Percentiles rank a stretch among this genome's conserved stretches.
Evolutionary conservation across 2,329 filamentous ascomycete species (phyloP).

Genomic region (Colletotrichum plurivorum): DNA sequence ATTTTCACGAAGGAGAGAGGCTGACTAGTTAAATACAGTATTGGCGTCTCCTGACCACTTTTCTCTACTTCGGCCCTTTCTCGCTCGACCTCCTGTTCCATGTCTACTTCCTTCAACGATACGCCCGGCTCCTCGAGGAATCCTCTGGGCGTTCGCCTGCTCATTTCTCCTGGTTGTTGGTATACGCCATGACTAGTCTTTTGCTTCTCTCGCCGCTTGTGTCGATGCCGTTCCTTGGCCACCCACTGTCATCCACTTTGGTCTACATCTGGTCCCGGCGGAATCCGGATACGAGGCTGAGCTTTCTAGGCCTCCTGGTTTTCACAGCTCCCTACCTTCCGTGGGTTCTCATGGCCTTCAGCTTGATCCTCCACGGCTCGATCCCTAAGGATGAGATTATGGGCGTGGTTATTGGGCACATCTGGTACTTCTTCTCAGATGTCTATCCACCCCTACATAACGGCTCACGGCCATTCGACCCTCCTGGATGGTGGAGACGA

Average conservation of each 20-base stretch:
- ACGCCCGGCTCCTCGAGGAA: conserved; percentile 95
- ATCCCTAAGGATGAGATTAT: conserved; percentile 97
- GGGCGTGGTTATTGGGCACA: conserved; percentile 92
- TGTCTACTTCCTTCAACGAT: conserved; percentile 97
- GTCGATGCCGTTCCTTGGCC: conserved; percentile 94
- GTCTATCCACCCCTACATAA: conserved; percentile 94
- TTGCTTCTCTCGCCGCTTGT: conserved; percentile 88
- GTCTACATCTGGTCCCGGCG: conserved; percentile 98
- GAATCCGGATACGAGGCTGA: conserved; percentile 92
- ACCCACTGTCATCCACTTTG: conserved; percentile 90
- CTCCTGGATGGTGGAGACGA: conserved; percentile 90
- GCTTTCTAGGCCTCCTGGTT: conserved; percentile 88
- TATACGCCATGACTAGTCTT: conserved; percentile 86
- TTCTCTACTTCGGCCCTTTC: conserved; percentile 96
- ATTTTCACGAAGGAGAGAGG: not conserved
- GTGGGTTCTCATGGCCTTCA: conserved; percentile 96
- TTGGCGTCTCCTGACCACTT: conserved; percentile 96
- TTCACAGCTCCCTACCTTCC: conserved; percentile 96
- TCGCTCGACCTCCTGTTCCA: conserved; percentile 96
- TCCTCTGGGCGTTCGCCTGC: conserved; percentile 92
- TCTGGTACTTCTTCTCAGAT: conserved; percentile 99
- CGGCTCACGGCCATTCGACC: conserved; percentile 87
- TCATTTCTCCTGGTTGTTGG: conserved; percentile 93
- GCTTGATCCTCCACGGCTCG: conserved; percentile 88
- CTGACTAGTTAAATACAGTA: conserved; percentile 70